Percentiles rank a stretch among this genome's conserved stretches.
These are phyloP conservation scores for Ustilago sp. DNA, from an alignment of 1,284 basidiomycete species.

Conservation along the genomic window DNA sequence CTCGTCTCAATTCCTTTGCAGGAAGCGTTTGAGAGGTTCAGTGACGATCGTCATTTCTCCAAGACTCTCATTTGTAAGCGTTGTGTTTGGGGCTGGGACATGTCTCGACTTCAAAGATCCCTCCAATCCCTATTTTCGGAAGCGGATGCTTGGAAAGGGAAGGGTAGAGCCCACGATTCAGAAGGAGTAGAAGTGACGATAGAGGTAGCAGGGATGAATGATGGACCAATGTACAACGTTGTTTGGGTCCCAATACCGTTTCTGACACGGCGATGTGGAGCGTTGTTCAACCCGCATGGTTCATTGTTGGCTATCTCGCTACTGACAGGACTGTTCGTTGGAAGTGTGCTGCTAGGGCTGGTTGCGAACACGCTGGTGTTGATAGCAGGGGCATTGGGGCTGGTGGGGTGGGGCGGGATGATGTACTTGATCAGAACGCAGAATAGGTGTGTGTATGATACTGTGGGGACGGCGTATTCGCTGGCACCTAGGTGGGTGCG, in stretches of 20 bases:
- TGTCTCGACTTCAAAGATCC: neutral
- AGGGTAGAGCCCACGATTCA: constrained; percentile 4
- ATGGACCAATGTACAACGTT: constrained; percentile 20
- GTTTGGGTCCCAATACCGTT: constrained; percentile 30
- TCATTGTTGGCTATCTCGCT: constrained; percentile 3
- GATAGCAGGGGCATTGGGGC: constrained; percentile 88
- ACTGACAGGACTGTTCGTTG: neutral
- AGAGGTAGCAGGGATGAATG: constrained; percentile 21
- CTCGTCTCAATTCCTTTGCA: constrained; percentile 24
- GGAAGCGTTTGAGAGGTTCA: constrained; percentile 41
- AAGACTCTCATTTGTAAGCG: constrained; percentile 24
- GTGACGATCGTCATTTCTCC: constrained; percentile 41
- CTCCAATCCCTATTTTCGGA: neutral
- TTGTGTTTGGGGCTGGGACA: constrained; percentile 36
- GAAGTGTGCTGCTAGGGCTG: neutral
- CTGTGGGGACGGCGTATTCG: constrained; percentile 31
- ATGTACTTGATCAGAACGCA: constrained; percentile 21
- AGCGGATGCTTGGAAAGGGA: constrained; percentile 7
- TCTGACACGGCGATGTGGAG: neutral
- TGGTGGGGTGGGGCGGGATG: constrained; percentile 71
- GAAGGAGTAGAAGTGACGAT: constrained; percentile 8
- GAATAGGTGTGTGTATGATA: constrained; percentile 27
- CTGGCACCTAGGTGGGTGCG: constrained; percentile 29
- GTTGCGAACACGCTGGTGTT: constrained; percentile 80
- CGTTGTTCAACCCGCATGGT: constrained; percentile 7